Evolutionary conservation across 176 grass and related monocot genomes (phyloP).

Genomic region (Phoenix roebelenii): DNA sequence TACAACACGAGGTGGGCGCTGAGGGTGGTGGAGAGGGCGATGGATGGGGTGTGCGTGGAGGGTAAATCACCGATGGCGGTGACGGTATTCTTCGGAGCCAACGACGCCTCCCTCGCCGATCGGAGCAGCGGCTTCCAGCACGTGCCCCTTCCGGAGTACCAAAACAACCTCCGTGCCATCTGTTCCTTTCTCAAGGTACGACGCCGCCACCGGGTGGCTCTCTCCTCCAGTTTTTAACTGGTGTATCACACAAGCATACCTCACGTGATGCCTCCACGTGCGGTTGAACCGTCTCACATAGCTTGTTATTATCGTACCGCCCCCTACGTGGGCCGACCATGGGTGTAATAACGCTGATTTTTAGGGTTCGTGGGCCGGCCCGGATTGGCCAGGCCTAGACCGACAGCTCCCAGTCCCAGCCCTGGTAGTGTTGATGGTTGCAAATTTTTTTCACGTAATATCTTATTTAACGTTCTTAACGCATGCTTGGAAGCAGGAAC

Average conservation of each 20-base stretch:
- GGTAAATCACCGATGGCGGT: conserved; percentile 36
- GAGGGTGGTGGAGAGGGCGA: conserved; percentile 39
- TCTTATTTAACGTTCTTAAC: no score
- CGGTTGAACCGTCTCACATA: no score
- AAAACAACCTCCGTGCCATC: conserved; percentile 59
- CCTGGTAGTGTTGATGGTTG: no score
- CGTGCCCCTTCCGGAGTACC: conserved; percentile 68
- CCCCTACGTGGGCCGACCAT: no score
- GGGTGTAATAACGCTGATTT: no score
- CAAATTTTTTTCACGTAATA: no score
- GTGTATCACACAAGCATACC: background rate
- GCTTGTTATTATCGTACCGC: no score
- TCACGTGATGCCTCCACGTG: background rate
- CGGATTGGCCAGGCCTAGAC: no score
- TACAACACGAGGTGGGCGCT: conserved; percentile 92
- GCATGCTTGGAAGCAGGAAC: no score
- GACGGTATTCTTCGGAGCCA: conserved; percentile 81
- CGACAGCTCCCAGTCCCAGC: no score
- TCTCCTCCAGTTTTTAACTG: background rate
- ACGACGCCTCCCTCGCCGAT: conserved; percentile 65
- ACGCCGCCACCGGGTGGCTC: no score
- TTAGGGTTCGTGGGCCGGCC: no score
- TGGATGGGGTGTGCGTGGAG: conserved; percentile 33
- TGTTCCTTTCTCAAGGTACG: conserved; percentile 58
- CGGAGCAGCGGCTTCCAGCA: conserved; percentile 44